Percentiles rank a stretch among this genome's conserved stretches.
phyloP scores from a whole-genome alignment of 2,329 filamentous ascomycete genomes.

The Escovopsis sp. region DNA sequence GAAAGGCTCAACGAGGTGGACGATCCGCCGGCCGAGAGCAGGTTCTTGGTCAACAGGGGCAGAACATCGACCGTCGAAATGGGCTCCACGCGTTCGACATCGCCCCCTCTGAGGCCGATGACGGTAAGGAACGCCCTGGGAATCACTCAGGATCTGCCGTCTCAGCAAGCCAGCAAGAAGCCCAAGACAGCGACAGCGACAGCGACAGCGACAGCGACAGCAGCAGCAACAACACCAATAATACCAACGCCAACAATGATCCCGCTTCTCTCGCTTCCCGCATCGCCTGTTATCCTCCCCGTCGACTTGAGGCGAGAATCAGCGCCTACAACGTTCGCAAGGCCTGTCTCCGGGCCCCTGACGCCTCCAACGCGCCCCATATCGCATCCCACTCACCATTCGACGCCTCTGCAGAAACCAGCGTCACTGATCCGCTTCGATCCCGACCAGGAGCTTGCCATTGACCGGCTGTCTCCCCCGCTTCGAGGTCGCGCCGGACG shows the following conservation, averaged over 20 bases:
- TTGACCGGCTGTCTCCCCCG: constrained; percentile 23
- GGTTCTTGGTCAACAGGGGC: constrained; percentile 15
- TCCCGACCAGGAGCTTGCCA: constrained; percentile 23
- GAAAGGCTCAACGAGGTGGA: constrained; percentile 32
- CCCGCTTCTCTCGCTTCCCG: constrained; percentile 9
- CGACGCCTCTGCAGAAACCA: constrained; percentile 15
- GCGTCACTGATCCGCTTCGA: constrained; percentile 20
- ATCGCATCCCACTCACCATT: constrained; percentile 15
- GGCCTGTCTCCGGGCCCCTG: constrained; percentile 5
- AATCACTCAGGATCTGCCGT: constrained; percentile 11
- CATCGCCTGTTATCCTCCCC: constrained; percentile 18
- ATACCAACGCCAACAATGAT: no score
- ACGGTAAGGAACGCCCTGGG: constrained; percentile 18
- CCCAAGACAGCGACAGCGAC: not conserved
- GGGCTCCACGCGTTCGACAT: constrained; percentile 1
- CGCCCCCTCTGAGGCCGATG: constrained; percentile 6
- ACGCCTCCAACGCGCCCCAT: constrained; percentile 13
- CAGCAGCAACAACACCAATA: no score
- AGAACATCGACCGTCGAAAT: constrained; percentile 12
- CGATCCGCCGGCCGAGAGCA: constrained; percentile 14
- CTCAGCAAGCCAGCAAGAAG: not conserved
- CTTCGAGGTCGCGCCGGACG: constrained; percentile 14
- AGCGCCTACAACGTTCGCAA: constrained; percentile 8
- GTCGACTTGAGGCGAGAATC: constrained; percentile 15
- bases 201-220: no score